These are phyloP conservation scores for Cryphonectria radicalis DNA, from an alignment of 2,329 filamentous ascomycete species.

Conservation along the genomic window DNA sequence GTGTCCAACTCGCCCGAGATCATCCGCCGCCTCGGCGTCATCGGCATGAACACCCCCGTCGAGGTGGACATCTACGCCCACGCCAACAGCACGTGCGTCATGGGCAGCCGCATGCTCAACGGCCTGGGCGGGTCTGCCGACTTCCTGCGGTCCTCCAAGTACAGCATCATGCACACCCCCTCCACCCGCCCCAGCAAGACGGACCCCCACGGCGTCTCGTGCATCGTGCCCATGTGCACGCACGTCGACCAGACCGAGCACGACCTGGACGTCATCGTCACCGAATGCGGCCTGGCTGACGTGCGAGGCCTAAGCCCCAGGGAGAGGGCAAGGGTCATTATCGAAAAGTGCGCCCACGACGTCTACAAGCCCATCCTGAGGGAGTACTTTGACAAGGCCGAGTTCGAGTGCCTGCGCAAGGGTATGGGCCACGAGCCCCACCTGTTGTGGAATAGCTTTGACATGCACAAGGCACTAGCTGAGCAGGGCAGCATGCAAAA, in stretches of 20 bases:
- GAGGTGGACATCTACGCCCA: constrained; percentile 95
- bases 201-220: constrained; percentile 79
- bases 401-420: constrained; percentile 83
- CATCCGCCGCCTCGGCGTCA: constrained; percentile 83
- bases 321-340: constrained; percentile 82
- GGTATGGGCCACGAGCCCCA: constrained; percentile 92
- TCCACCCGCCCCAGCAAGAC: constrained; percentile 79
- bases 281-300: constrained; percentile 76
- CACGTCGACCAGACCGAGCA: constrained; percentile 94
- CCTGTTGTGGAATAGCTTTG: constrained; percentile 82
- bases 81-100: constrained; percentile 88
- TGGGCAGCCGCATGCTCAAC: constrained; percentile 87
- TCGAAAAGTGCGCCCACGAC: constrained; percentile 84
- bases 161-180: constrained; percentile 93
- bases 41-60: constrained; percentile 94
- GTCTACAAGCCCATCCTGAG: constrained; percentile 81
- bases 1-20: constrained; percentile 91
- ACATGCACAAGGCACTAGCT: constrained; percentile 83
- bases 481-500: constrained; percentile 87
- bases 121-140: constrained; percentile 82
- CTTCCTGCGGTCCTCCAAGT: constrained; percentile 78
- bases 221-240: constrained; percentile 93
- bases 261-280: constrained; percentile 88
- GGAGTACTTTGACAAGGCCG: constrained; percentile 84
- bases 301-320: constrained; percentile 79